Evolutionary conservation across 345 rosid species (phyloP).

Genomic region (Toxicodendron radicans): DNA sequence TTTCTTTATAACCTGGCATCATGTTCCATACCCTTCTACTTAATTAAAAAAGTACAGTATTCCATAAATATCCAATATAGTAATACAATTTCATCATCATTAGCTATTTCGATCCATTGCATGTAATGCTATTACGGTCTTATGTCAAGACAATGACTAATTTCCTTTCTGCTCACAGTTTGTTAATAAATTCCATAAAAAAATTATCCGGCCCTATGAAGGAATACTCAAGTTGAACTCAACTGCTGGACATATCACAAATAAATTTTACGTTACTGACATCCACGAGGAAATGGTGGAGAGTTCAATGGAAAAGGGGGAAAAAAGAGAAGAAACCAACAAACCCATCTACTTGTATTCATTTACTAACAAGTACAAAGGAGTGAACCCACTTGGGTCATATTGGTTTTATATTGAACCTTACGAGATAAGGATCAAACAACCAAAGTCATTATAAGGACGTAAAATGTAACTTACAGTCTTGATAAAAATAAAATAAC

Average conservation of each 20-base stretch:
- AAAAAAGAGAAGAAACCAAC: neutral
- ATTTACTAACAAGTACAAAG: neutral
- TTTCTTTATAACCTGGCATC: constrained; percentile 25
- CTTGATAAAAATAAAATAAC: neutral
- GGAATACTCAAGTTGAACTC: too few relatives aligned
- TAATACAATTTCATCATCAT: neutral
- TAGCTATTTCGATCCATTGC: neutral
- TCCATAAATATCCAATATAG: neutral
- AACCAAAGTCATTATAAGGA: neutral
- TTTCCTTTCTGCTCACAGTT: neutral
- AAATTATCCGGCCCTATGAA: too few relatives aligned
- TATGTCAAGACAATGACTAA: neutral
- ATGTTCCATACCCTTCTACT: constrained; percentile 29
- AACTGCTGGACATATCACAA: too few relatives aligned
- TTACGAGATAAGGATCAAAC: constrained; percentile 8
- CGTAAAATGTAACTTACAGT: neutral
- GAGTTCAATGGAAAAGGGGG: too few relatives aligned
- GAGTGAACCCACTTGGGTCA: neutral
- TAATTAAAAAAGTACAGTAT: constrained; percentile 4
- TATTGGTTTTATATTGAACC: neutral
- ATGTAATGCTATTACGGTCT: neutral
- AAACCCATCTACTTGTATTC: neutral
- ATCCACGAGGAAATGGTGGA: neutral
- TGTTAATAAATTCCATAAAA: too few relatives aligned
- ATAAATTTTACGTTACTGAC: neutral